Evolutionary conservation across 352 stramenopile species (phyloP), one percentile per base, ranked within the genome.

Genomic region (Globisporangium alternatum): DNA sequence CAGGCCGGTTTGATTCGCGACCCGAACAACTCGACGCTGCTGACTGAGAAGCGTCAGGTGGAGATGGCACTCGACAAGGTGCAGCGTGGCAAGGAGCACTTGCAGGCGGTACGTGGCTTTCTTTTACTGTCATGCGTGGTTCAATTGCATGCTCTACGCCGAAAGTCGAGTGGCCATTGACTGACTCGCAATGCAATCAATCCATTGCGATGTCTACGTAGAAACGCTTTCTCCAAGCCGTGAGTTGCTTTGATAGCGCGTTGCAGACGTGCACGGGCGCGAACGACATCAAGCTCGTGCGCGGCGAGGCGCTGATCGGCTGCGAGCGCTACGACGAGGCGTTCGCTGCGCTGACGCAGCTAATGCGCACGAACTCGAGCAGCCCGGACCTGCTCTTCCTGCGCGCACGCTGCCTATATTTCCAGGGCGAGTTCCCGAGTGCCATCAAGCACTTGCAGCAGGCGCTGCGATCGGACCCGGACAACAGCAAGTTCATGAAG

Each of bases 391-490:
- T 98, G 57, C 70, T 98, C 19, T 94, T 89, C 64, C 61, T 95
- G 56, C 86, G 90, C 39, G 93, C 91, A 13, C 77, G 82, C 30
- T 97, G 89, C 66, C 72, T 98, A 56, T 98, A 98, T 68, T 93
- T 81, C 66, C 91, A 97, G 75, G 95, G 94, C 45, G 93, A 98
- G 68, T 91, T 98, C 64, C 77, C 93, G 6, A 96, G 89, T 73
- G 89, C 91, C 60, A 92, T 98, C 65, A 97, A 96, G 66, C 94
- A 98, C 80, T 77, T 98, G 65, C 85, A 97, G 64, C 86, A 97
- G 70, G 90, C 89, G 15, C 74, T 98, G 57, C 79, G 85, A 31
- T 91, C 81, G 35, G 91, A 98, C 66, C 93, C 91, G 31, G 93
- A 98, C 69, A 97, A 97, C 68, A 80, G 70, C 64, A 86, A 88